Conservation (phyloP, 2,329 filamentous ascomycete genomes). For the Phialophora verrucosa region DNA sequence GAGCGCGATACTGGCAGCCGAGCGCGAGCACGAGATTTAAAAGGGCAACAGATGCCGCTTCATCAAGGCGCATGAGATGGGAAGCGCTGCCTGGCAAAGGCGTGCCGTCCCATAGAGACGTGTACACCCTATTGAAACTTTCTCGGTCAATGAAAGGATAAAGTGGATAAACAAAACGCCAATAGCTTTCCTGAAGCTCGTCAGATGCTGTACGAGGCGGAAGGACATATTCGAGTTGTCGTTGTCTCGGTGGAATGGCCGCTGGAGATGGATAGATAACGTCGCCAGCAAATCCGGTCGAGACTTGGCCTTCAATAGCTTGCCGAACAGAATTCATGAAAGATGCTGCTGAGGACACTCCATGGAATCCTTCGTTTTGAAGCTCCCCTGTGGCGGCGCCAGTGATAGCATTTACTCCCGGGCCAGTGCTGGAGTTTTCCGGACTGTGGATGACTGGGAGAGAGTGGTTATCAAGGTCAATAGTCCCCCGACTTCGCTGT, state of each 20-base stretch:
- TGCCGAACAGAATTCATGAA: conserved; percentile 18
- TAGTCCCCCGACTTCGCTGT: too few relatives aligned
- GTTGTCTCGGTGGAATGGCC: neutral
- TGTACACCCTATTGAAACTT: conserved; percentile 48
- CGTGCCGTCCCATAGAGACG: conserved; percentile 50
- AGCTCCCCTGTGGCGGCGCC: conserved; percentile 10
- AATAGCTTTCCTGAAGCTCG: conserved; percentile 54
- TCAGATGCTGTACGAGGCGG: conserved; percentile 55
- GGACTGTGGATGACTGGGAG: neutral
- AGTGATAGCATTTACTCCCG: conserved; percentile 13
- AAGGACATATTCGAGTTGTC: conserved; percentile 47
- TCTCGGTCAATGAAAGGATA: conserved; percentile 54
- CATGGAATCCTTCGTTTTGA: conserved; percentile 20
- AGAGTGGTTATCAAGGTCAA: too few relatives aligned
- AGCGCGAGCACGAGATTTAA: conserved; percentile 57
- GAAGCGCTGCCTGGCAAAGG: conserved; percentile 38
- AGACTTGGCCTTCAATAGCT: conserved; percentile 11
- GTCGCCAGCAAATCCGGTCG: neutral
- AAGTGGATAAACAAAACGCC: conserved; percentile 54
- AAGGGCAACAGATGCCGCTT: conserved; percentile 52
- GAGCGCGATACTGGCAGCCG: conserved; percentile 50
- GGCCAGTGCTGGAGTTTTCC: neutral
- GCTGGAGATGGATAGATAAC: neutral
- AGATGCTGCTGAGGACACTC: conserved; percentile 16
- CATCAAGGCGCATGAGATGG: conserved; percentile 41